Conservation (phyloP, 805 yeast species). For the Candida takata region DNA sequence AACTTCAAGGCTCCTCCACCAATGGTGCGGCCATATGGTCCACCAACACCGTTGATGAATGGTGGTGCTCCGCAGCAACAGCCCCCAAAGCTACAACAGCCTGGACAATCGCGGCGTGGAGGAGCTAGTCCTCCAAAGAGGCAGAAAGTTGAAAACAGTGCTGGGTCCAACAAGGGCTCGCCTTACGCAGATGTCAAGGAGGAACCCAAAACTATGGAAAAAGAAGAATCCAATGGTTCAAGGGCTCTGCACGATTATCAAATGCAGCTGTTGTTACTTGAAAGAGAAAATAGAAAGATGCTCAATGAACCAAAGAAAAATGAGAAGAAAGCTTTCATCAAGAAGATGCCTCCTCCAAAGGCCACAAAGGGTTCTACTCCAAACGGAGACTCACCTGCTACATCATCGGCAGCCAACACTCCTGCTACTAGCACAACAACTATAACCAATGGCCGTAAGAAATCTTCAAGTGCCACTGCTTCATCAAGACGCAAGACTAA, state of each 20-base stretch:
- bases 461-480: conserved; percentile 10
- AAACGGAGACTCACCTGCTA: conserved; percentile 3
- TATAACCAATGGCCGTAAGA: conserved; percentile 15
- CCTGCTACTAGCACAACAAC: conserved; percentile 3
- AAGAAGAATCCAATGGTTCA: conserved; percentile 7
- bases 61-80: conserved; percentile 1
- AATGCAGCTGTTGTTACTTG: conserved; percentile 67
- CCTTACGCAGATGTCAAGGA: neutral
- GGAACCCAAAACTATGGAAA: neutral
- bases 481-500: conserved; percentile 13
- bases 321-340: conserved; percentile 4
- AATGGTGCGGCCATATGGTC: conserved; percentile 5
- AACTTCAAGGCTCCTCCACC: conserved; percentile 8
- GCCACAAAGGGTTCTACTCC: conserved; percentile 17
- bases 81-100: conserved; percentile 2
- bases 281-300: conserved; percentile 67
- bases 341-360: conserved; percentile 24
- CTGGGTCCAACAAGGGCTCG: neutral
- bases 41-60: neutral
- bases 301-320: conserved; percentile 44
- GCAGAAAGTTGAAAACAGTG: conserved; percentile 13
- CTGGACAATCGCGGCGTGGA: conserved; percentile 3
- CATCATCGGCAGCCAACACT: conserved; percentile 1
- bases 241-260: conserved; percentile 74
- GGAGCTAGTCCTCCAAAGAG: conserved; percentile 18